phyloP scores from a whole-genome alignment of 805 yeast genomes.

The Sugiyamaella marilandica region DNA sequence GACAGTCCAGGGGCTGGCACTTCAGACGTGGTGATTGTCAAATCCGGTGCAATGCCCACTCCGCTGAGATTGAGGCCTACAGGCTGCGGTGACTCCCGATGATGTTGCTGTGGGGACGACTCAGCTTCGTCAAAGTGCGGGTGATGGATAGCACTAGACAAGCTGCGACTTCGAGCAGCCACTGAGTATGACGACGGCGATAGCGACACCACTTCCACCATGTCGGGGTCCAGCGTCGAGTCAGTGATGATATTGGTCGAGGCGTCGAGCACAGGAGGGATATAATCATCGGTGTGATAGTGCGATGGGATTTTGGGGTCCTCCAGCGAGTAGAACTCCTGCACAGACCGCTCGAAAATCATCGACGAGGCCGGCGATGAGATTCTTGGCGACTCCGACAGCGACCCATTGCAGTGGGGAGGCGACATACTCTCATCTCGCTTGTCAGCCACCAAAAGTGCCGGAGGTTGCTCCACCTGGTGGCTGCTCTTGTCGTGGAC shows the following conservation, averaged over 20 bases:
- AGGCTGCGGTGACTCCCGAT: not conserved
- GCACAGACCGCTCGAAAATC: conserved; percentile 65
- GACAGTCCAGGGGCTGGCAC: not conserved
- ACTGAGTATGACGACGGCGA: conserved; percentile 44
- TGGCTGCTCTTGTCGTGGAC: not conserved
- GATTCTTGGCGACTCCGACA: conserved; percentile 10
- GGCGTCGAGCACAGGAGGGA: conserved; percentile 81
- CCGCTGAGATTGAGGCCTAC: conserved; percentile 3
- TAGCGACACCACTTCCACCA: conserved; percentile 65
- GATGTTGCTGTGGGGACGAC: not conserved
- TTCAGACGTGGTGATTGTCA: not conserved
- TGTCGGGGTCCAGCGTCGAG: conserved; percentile 53
- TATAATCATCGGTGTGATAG: conserved; percentile 55
- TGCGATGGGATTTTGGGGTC: conserved; percentile 33
- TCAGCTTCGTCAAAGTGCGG: not conserved
- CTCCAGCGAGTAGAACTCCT: conserved; percentile 41
- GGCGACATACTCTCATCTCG: conserved; percentile 15
- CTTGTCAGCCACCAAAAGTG: not conserved
- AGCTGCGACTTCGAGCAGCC: conserved; percentile 11
- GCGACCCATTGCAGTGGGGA: conserved; percentile 4
- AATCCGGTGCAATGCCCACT: not conserved
- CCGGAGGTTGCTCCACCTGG: not conserved
- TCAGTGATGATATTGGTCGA: conserved; percentile 61
- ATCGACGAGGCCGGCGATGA: conserved; percentile 39
- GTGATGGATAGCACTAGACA: conserved; percentile 5